Evolutionary conservation across 31 red algal genomes (phyloP).

Genomic region (Odonthalia washingtoniensis): DNA sequence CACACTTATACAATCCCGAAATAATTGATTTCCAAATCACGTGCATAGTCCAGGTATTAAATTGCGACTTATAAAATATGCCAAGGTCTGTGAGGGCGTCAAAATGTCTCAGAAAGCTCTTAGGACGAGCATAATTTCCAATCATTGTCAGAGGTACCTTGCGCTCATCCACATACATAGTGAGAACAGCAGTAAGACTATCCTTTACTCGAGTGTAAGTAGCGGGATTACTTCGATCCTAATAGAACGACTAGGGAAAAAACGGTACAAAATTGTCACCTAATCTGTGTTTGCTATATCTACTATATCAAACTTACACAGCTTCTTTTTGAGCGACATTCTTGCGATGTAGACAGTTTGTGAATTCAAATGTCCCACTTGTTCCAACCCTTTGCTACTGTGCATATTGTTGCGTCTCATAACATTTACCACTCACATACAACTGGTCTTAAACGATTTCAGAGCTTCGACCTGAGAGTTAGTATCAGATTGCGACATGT

Average conservation of each 20-base stretch:
- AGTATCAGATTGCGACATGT: neutral
- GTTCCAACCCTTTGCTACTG: neutral
- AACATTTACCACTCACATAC: neutral
- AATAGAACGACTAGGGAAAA: slow-evolving; percentile 17
- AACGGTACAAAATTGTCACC: slow-evolving; percentile 14
- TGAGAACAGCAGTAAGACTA: slow-evolving; percentile 23
- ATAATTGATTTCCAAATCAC: neutral
- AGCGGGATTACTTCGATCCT: neutral
- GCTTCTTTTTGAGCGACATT: neutral
- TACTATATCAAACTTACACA: neutral
- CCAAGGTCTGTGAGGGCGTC: slow-evolving; percentile 1
- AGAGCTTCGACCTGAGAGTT: neutral
- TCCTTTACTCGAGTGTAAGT: slow-evolving; percentile 12
- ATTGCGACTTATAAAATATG: slow-evolving; percentile 38
- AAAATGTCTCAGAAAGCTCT: slow-evolving; percentile 29
- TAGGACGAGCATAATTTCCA: slow-evolving; percentile 16
- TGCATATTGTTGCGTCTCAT: neutral
- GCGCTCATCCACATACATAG: slow-evolving; percentile 8
- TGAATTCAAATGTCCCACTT: neutral
- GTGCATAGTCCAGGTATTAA: slow-evolving; percentile 30
- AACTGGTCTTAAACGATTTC: neutral
- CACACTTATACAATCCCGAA: slow-evolving; percentile 1
- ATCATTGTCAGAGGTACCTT: slow-evolving; percentile 42
- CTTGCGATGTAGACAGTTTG: neutral
- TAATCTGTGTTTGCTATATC: slow-evolving; percentile 14